Base-by-base conservation (phyloP, 805 yeast genomes). In the Metschnikowia aberdeeniae region DNA sequence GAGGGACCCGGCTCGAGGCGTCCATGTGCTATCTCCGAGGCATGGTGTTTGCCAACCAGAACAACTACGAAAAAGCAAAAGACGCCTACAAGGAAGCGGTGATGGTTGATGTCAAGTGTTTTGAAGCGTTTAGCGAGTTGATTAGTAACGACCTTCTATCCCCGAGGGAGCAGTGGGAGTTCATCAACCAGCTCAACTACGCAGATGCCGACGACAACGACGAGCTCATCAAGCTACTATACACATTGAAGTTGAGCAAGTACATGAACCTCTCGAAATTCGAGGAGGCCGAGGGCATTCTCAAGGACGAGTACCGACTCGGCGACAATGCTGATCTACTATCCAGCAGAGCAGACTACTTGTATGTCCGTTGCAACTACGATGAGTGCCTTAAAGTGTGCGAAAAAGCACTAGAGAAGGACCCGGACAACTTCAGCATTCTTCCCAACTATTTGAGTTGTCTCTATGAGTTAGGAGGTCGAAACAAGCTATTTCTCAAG, bases 21-120 rank as follows among this genome's bases (percentile, higher is more conserved):
- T 86, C 96, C 2, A 76, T 93, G 77, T 86, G 95, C 59, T 89
- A 78, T 55, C 67, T 92, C 35, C 72, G 97, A 47, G 99, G 98
- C 1, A 73, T 84, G 47, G 82, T 92, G 3, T 89, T 82, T 61
- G 78, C 92, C 9, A 82, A 84, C 50, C 90, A 85, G 58, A 88
- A 87, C 61, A 87, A 87, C 63, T 84, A 87, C 57, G 93, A 85
- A 17, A 74, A 77, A 50, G 98, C 98, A 0, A 89, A 86, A 56
- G 89, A 86, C 43, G 84, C 93, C 42, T 89, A 81, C 56, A 81
- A 82, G 58, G 96, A 89, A 58, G 97, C 98, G 1, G 81, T 90
- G 0, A 55, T 79, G 53, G 88, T 87, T 1, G 98, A 92, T 63
- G 89, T 86, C 6, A 88, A 89, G 62, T 93, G 97, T 64, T 92